Conservation (phyloP, 1,284 basidiomycete species). For the Tetrapyrgos nigripes region DNA sequence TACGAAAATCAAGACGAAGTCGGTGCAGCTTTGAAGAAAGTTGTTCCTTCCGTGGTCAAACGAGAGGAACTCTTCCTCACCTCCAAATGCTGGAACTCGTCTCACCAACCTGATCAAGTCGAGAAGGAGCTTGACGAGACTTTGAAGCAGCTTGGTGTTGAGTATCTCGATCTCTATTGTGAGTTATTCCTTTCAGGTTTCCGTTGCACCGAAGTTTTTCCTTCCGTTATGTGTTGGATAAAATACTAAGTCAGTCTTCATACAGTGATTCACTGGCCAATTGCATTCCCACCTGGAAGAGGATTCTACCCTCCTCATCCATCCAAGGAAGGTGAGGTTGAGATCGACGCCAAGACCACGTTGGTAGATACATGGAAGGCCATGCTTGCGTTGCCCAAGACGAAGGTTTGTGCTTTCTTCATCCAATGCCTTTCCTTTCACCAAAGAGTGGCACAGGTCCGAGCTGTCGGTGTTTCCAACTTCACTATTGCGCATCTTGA, state of each 20-base stretch:
- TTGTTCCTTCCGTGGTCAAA: slow-evolving; percentile 78
- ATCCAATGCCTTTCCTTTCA: background rate
- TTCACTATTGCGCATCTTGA: slow-evolving; percentile 74
- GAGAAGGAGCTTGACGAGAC: slow-evolving; percentile 80
- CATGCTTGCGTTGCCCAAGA: slow-evolving; percentile 64
- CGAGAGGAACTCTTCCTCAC: slow-evolving; percentile 88
- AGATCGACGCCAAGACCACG: slow-evolving; percentile 64
- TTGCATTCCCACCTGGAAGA: slow-evolving; percentile 72
- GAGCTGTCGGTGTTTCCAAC: slow-evolving; percentile 79
- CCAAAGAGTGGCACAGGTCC: slow-evolving; percentile 47
- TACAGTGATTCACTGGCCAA: slow-evolving; percentile 88
- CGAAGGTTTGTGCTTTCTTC: slow-evolving; percentile 34
- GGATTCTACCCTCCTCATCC: slow-evolving; percentile 62
- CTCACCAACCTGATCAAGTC: slow-evolving; percentile 65
- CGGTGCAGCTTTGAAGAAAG: slow-evolving; percentile 74
- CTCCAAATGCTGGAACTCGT: slow-evolving; percentile 80
- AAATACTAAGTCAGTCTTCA: background rate
- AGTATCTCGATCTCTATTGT: slow-evolving; percentile 85
- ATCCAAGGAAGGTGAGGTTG: slow-evolving; percentile 49
- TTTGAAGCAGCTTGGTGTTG: slow-evolving; percentile 70
- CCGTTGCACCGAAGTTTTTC: background rate
- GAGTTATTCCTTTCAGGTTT: slow-evolving; percentile 28
- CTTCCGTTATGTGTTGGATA: background rate
- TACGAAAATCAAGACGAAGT: slow-evolving; percentile 81
- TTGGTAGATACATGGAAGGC: slow-evolving; percentile 84